Percentiles rank a stretch among this genome's conserved stretches.
Evolutionary conservation across 441 rosid species (phyloP).

Genomic region (Pelargonium fulgidum): DNA sequence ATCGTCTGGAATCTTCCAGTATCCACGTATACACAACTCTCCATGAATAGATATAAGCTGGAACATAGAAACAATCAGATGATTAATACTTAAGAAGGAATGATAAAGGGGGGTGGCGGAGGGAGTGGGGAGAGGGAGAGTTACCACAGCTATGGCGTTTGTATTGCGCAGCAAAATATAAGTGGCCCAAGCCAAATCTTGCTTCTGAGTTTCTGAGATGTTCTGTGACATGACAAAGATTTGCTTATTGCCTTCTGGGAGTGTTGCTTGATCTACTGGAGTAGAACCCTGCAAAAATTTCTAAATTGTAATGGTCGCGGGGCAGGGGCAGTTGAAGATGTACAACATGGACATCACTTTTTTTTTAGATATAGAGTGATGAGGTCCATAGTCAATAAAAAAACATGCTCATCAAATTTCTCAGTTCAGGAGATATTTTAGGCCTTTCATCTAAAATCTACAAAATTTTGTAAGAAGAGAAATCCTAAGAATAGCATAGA

Average conservation of each 20-base stretch:
- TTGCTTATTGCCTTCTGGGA: slow-evolving; percentile 63
- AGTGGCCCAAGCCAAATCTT: slow-evolving; percentile 83
- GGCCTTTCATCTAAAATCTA: background rate
- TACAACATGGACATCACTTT: background rate
- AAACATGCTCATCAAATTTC: background rate
- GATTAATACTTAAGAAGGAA: background rate
- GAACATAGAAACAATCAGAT: background rate
- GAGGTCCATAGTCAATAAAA: background rate
- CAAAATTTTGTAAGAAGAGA: background rate
- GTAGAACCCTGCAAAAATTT: slow-evolving; percentile 46
- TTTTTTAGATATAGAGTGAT: background rate
- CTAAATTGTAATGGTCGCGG: background rate
- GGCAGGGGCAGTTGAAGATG: background rate
- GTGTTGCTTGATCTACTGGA: slow-evolving; percentile 32
- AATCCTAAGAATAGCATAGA: background rate
- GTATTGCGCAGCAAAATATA: slow-evolving; percentile 76
- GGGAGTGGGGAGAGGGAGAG: background rate
- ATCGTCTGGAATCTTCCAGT: slow-evolving; percentile 57
- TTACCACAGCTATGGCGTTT: slow-evolving; percentile 61
- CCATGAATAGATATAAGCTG: slow-evolving; percentile 56
- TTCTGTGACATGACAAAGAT: slow-evolving; percentile 56
- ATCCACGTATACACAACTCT: slow-evolving; percentile 69
- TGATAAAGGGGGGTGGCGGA: too few relatives aligned
- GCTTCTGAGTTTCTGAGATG: slow-evolving; percentile 42
- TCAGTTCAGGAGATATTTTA: background rate